These are phyloP conservation scores for Alloteropsis semialata DNA, from an alignment of 176 grass and related monocot genomes.

Conservation along the genomic window DNA sequence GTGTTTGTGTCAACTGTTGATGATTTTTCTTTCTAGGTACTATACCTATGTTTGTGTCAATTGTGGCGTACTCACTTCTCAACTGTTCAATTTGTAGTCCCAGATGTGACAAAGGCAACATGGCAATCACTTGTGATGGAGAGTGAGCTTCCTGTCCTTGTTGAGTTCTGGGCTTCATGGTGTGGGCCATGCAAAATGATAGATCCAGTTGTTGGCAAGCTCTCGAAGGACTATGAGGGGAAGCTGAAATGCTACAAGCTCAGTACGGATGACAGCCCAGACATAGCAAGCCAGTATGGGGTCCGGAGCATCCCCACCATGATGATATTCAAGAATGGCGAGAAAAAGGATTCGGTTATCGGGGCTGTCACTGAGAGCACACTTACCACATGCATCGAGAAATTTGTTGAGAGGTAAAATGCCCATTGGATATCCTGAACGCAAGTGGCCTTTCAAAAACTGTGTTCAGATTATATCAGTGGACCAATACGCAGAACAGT, in stretches of 20 bases:
- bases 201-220: constrained; percentile 66
- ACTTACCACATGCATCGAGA: constrained; percentile 57
- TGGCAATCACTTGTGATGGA: constrained; percentile 61
- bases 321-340: constrained; percentile 75
- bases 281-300: constrained; percentile 59
- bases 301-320: constrained; percentile 88
- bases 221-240: constrained; percentile 79
- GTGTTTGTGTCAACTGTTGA: background rate
- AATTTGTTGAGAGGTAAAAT: constrained; percentile 39
- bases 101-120: constrained; percentile 61
- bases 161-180: constrained; percentile 93
- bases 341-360: constrained; percentile 76
- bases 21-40: background rate
- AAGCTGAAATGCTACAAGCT: constrained; percentile 82
- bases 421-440: background rate
- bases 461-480: background rate
- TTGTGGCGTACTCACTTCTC: background rate
- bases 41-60: background rate
- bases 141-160: constrained; percentile 74
- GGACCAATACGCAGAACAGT: background rate
- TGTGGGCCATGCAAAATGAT: constrained; percentile 91
- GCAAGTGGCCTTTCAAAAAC: background rate
- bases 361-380: constrained; percentile 78
- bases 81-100: constrained; percentile 38
- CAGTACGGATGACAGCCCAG: constrained; percentile 77